Percentiles rank a stretch among this genome's conserved stretches.
Evolutionary conservation across 129 eudicot genomes (phyloP).

Genomic region (Logfia minima): DNA sequence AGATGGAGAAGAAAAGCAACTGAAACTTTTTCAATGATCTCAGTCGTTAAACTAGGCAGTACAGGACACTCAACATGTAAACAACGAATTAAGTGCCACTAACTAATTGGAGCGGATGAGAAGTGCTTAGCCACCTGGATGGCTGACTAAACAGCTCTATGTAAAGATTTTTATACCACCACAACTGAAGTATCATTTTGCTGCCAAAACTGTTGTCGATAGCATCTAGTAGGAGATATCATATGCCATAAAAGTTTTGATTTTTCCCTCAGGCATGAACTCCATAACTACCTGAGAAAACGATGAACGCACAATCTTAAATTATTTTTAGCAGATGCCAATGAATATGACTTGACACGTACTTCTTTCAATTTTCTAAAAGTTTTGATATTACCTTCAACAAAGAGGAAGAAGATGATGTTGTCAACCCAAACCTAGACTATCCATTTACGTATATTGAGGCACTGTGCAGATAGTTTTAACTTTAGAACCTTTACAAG

Average conservation of each 20-base stretch:
- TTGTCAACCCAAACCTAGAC: neutral
- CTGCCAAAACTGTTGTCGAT: slow-evolving; percentile 13
- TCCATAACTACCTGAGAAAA: neutral
- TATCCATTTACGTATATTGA: neutral
- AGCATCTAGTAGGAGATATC: neutral
- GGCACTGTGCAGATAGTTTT: neutral
- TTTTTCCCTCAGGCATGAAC: neutral
- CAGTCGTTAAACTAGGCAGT: too few species aligned
- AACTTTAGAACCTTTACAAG: slow-evolving; percentile 4
- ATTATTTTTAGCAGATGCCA: neutral
- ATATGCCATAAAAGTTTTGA: slow-evolving; percentile 1
- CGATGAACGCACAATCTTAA: neutral
- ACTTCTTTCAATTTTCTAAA: neutral
- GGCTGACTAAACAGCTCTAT: neutral
- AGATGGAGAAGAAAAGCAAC: neutral
- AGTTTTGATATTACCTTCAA: neutral
- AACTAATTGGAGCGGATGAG: neutral
- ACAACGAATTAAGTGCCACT: too few species aligned
- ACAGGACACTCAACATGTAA: too few species aligned
- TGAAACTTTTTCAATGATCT: neutral
- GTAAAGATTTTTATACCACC: neutral
- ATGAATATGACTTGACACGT: neutral
- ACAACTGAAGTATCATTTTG: neutral
- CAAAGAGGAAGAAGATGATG: neutral
- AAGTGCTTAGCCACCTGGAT: neutral